Evolutionary conservation across 2,329 filamentous ascomycete genomes (phyloP), one percentile per base, ranked within the genome.

Genomic region (Stagonosporopsis tanaceti): DNA sequence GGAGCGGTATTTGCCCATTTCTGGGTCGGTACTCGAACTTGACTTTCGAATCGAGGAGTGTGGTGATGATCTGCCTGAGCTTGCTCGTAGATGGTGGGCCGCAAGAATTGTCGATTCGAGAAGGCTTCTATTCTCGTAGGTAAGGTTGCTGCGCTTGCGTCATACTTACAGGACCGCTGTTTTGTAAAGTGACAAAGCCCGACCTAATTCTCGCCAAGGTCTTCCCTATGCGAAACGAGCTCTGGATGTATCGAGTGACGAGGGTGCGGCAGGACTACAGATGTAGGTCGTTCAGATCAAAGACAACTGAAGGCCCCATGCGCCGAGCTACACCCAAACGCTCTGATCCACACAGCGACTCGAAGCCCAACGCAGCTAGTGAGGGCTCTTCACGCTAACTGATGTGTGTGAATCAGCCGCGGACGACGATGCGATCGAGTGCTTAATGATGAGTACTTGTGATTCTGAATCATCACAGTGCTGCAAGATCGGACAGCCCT

Each of bases 1-100:
- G 35, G 71, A 74, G 45, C 71, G 70, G 53, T 61, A 71, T 58
- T 72, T 74, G 45, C 71, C 70, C 65, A 72, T 68, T 2, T 25
- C 46, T 15, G 17, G 42, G 1, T 37, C 40, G 48, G 38, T 8
- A 9, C 46, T 56, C 38, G 20, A 47, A 24, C n/a, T 32, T 3
- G 53, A 32, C 32, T 27, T 28, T 64, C 61, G 59, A 57, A 38
- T 53, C 58, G 61, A 64, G 39, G 7, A 35, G n/a, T 22, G 22
- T 53, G 27, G 25, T 28, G 20, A 40, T 37, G 44, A 27, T n/a
- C 12, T 40, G 25, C 17, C 28, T 45, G 45, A n/a, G 20, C 20
- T 30, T 22, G 25, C 42, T 8, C 37, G 32, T 39, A 24, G 14
- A 35, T 25, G 25, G 39, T 27, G 44, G 17, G 17, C 38, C 37